Evolutionary conservation across 2,329 filamentous ascomycete genomes (phyloP), one percentile per base, ranked within the genome.

Genomic region (Penicillium olsonii): DNA sequence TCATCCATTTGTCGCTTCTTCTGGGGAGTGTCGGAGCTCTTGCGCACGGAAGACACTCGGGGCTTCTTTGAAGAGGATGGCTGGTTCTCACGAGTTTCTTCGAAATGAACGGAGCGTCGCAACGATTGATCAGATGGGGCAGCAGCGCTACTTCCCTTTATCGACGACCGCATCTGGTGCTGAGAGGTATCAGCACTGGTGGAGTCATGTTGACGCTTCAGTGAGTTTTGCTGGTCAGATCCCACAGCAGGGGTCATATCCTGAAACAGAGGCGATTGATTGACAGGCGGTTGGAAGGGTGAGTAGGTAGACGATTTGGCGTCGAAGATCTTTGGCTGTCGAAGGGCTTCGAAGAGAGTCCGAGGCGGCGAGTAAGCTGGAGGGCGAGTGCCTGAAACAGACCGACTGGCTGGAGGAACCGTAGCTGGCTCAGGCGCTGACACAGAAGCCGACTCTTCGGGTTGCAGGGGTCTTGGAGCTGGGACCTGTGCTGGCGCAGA

Each of bases 1-100:
- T 67, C 59, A 29, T 63, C 61, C 20, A 57, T 43, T 5, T 57
- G 48, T 26, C 68, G 45, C 39, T 48, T 60, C 54, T 71, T 71
- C n/a, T 63, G 29, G 5, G 14, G 14, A 5, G 4, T 35, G 22
- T 39, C 9, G 3, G 41, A 22, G n/a, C 20, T 12, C 18, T 29
- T 38, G 11, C 3, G 15, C 15, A 4, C 17, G 5, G 22, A 31
- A 31, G 31, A 17, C 12, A 10, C 26, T 14, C n/a, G n/a, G 2
- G 45, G 31, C 1, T 45, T 35, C 14, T 22, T 37, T 8, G 46
- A 9, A 6, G 38, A 18, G 40, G 35, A 9, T 5, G 15, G 8
- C 38, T 27, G 10, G 5, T 17, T 14, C 10, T 29, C 38, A 8
- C 26, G 4, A 8, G 12, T 14, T 9, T 49, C 41, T 35, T 49